A percentile compares a stretch with the other conserved stretches of the same genome.
Conservation (phyloP, 73 alveolate genomes). For the Breviolum minutum region DNA sequence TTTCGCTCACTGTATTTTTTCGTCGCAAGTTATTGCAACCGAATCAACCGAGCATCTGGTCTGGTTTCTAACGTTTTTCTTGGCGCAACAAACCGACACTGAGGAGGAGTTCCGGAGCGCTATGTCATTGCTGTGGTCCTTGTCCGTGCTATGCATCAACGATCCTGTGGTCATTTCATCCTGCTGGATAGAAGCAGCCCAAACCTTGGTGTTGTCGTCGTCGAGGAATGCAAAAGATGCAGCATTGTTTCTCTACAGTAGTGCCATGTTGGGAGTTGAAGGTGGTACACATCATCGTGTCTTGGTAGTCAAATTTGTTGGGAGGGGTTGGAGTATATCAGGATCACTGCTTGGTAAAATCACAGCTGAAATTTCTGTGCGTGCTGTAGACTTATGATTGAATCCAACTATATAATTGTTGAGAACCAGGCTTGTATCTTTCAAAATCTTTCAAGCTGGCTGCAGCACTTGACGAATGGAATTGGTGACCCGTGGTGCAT, state of each 20-base stretch:
- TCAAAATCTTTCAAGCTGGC: no score
- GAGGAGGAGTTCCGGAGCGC: background rate
- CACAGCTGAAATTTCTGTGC: background rate
- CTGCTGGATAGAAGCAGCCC: background rate
- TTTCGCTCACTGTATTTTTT: no score
- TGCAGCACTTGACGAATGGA: no score
- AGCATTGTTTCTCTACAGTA: conserved; percentile 34
- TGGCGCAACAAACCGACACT: background rate
- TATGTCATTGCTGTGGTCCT: conserved; percentile 59
- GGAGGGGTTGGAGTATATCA: background rate
- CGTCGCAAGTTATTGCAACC: no score
- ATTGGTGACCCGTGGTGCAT: no score
- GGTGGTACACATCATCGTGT: background rate
- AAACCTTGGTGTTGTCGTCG: no score
- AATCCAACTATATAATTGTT: no score
- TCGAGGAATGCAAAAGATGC: conserved; percentile 1
- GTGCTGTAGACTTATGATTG: background rate
- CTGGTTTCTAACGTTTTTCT: background rate
- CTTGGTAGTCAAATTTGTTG: background rate
- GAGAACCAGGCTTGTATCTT: no score
- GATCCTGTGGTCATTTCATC: background rate
- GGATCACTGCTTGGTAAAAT: background rate
- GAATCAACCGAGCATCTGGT: no score
- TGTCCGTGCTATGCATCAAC: conserved; percentile 11
- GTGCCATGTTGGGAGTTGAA: conserved; percentile 13